Evolutionary conservation across 2,329 filamentous ascomycete species (phyloP).

Genomic region (Trichoderma semiorbis): DNA sequence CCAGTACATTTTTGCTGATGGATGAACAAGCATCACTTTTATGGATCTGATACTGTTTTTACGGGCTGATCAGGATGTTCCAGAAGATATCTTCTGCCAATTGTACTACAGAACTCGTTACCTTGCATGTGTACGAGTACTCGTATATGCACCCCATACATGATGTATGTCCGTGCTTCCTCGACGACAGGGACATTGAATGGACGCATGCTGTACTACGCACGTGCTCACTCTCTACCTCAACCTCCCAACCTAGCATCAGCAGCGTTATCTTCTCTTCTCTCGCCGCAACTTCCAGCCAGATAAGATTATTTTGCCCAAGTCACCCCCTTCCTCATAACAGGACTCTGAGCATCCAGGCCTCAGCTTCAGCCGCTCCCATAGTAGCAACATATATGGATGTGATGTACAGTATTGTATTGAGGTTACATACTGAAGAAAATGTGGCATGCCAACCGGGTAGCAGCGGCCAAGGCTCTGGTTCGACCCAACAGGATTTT

Average conservation of each 20-base stretch:
- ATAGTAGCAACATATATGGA: background rate
- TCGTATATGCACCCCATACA: background rate
- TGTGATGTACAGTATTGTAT: background rate
- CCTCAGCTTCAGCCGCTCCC: background rate
- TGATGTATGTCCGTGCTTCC: background rate
- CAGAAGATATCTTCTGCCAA: background rate
- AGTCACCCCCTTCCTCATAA: background rate
- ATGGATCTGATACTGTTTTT: background rate
- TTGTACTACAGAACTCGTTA: no score
- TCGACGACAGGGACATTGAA: background rate
- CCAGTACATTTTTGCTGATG: background rate
- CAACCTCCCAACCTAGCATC: background rate
- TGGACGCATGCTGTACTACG: background rate
- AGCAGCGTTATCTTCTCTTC: background rate
- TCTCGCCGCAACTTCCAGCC: background rate
- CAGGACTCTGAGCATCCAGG: background rate
- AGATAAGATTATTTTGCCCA: background rate
- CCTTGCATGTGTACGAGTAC: background rate
- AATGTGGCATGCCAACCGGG: background rate
- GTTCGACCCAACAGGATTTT: background rate
- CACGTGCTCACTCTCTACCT: background rate
- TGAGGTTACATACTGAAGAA: background rate
- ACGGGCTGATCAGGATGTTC: background rate
- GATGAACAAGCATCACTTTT: background rate
- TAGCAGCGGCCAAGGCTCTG: background rate